phyloP scores from a whole-genome alignment of 176 grass and related monocot species.

The Tillandsia fasciculata region DNA sequence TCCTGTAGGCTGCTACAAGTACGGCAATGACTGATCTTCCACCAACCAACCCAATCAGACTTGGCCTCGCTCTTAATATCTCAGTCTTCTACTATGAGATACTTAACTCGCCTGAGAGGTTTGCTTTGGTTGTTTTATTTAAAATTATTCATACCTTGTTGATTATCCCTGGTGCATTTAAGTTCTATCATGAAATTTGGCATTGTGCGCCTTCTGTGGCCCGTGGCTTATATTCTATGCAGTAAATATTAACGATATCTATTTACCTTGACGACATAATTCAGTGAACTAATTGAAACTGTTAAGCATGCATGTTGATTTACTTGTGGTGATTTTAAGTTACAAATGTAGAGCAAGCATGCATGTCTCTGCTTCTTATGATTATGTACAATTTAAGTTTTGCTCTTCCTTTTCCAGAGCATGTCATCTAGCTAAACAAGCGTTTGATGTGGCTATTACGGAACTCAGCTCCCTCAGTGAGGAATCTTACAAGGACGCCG shows the following conservation, averaged over 20 bases:
- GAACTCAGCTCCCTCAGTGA: slow-evolving; percentile 14
- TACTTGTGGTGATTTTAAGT: too few species aligned
- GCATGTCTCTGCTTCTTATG: not conserved
- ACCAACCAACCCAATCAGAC: slow-evolving; percentile 13
- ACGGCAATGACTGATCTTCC: slow-evolving; percentile 3
- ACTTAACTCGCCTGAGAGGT: slow-evolving; percentile 7
- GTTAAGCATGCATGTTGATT: not conserved
- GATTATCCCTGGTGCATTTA: not conserved
- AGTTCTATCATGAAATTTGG: not conserved
- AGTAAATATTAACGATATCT: not conserved
- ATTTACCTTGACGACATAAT: not conserved
- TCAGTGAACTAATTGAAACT: not conserved
- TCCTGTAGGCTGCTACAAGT: slow-evolving; percentile 15
- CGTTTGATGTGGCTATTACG: slow-evolving; percentile 19
- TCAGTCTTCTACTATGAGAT: slow-evolving; percentile 20
- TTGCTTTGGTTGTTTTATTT: not conserved
- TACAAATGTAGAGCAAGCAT: too few species aligned
- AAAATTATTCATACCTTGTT: not conserved
- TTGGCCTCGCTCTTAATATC: slow-evolving; percentile 10
- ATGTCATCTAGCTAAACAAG: slow-evolving; percentile 17
- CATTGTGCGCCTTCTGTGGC: not conserved
- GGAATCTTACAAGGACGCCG: slow-evolving; percentile 20
- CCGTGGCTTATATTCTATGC: not conserved
- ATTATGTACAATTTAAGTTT: not conserved
- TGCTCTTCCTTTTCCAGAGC: slow-evolving; percentile 8